A percentile compares a stretch with the other conserved stretches of the same genome.
Evolutionary conservation across 371 early-diverging fungal species (phyloP).

Genomic region (Mortierella sp.): DNA sequence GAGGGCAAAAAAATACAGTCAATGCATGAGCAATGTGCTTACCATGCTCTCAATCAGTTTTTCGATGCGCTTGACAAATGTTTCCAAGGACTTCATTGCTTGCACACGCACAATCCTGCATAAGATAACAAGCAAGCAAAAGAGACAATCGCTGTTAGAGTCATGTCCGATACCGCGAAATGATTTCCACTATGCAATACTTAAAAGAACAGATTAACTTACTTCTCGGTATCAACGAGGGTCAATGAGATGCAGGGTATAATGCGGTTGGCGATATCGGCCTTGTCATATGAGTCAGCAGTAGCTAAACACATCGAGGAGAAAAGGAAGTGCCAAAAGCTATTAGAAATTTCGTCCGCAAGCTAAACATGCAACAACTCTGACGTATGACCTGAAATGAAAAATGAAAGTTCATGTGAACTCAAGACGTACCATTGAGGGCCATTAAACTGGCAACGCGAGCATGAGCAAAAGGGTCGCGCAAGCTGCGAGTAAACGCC

Average conservation of each 20-base stretch:
- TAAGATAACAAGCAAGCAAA: background rate
- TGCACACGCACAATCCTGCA: constrained; percentile 82
- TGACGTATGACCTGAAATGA: background rate
- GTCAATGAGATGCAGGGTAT: constrained; percentile 83
- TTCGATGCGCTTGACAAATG: constrained; percentile 77
- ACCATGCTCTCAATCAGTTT: constrained; percentile 81
- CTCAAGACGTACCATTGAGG: constrained; percentile 67
- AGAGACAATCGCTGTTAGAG: background rate
- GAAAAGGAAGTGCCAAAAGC: too few relatives aligned
- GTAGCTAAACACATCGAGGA: constrained; percentile 68
- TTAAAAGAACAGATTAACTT: constrained; percentile 18
- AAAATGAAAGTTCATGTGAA: background rate
- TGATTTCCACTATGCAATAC: background rate
- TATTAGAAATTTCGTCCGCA: constrained; percentile 5
- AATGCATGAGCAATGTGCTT: constrained; percentile 2
- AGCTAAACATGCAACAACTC: background rate
- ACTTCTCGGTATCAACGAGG: constrained; percentile 91
- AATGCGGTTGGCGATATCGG: constrained; percentile 81
- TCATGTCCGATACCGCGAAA: too few relatives aligned
- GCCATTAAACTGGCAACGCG: constrained; percentile 93
- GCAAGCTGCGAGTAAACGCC: constrained; percentile 85
- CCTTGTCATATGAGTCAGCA: constrained; percentile 75
- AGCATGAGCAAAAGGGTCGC: constrained; percentile 95
- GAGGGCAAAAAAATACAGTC: background rate
- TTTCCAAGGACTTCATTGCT: constrained; percentile 81